These are phyloP conservation scores for Oryza meridionalis DNA, from an alignment of 176 grass and related monocot species.

Conservation along the genomic window DNA sequence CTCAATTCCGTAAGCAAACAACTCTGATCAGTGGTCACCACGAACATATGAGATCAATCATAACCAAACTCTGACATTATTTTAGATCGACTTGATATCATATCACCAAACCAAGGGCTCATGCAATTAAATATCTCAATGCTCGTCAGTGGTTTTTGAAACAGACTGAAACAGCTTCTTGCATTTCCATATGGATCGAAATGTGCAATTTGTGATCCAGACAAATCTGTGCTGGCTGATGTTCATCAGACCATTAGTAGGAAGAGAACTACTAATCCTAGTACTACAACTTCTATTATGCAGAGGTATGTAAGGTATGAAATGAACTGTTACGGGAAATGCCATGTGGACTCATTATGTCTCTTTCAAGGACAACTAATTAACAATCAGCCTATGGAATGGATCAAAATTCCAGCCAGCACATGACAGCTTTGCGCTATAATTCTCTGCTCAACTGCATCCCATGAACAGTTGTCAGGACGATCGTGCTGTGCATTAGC, in stretches of 20 bases:
- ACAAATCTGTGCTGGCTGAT: neutral
- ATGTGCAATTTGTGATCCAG: neutral
- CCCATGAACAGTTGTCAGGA: neutral
- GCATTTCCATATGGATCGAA: neutral
- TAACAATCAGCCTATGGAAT: neutral
- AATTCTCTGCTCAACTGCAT: neutral
- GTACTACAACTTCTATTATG: neutral
- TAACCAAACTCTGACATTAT: neutral
- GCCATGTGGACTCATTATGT: neutral
- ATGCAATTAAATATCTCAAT: neutral
- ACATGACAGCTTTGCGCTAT: constrained; percentile 16
- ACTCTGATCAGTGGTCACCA: neutral
- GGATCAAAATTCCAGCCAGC: constrained; percentile 13
- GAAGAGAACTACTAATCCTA: neutral
- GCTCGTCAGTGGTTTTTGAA: too few species aligned
- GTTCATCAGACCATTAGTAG: neutral
- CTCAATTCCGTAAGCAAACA: neutral
- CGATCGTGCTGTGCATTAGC: neutral
- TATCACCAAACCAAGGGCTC: neutral
- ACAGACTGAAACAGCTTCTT: neutral
- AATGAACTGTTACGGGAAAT: neutral
- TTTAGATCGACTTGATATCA: neutral
- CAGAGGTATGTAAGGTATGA: neutral
- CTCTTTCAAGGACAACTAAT: neutral
- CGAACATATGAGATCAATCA: neutral